These are phyloP conservation scores for Silene latifolia DNA, from an alignment of 148 eudicot genomes.

Conservation along the genomic window DNA sequence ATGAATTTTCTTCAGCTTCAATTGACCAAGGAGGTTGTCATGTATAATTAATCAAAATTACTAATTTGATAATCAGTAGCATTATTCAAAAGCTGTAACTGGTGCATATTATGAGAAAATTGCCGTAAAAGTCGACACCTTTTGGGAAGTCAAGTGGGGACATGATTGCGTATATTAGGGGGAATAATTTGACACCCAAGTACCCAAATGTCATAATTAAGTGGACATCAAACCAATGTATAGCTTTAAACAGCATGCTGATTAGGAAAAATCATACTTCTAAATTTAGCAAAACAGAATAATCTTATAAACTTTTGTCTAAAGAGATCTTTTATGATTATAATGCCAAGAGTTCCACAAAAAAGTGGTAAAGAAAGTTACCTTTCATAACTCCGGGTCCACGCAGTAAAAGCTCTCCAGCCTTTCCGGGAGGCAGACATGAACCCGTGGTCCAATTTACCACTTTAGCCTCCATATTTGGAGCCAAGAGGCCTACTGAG, in stretches of 20 bases:
- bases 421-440: slow-evolving; percentile 58
- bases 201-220: neutral
- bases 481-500: slow-evolving; percentile 79
- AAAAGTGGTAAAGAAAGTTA: slow-evolving; percentile 16
- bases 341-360: neutral
- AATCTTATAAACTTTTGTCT: neutral
- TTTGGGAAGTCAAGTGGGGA: neutral
- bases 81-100: neutral
- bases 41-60: neutral
- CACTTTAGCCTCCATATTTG: slow-evolving; percentile 82
- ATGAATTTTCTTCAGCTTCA: neutral
- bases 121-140: neutral
- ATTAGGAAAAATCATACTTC: neutral
- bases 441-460: slow-evolving; percentile 61
- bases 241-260: neutral
- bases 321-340: neutral
- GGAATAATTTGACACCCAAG: neutral
- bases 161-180: neutral
- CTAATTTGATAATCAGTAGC: neutral
- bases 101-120: neutral
- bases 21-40: neutral
- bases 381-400: slow-evolving; percentile 83
- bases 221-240: neutral
- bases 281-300: neutral
- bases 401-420: slow-evolving; percentile 80